Evolutionary conservation across 2,329 filamentous ascomycete genomes (phyloP), one percentile per base, ranked within the genome.

Genomic region (Ascochyta koolunga): DNA sequence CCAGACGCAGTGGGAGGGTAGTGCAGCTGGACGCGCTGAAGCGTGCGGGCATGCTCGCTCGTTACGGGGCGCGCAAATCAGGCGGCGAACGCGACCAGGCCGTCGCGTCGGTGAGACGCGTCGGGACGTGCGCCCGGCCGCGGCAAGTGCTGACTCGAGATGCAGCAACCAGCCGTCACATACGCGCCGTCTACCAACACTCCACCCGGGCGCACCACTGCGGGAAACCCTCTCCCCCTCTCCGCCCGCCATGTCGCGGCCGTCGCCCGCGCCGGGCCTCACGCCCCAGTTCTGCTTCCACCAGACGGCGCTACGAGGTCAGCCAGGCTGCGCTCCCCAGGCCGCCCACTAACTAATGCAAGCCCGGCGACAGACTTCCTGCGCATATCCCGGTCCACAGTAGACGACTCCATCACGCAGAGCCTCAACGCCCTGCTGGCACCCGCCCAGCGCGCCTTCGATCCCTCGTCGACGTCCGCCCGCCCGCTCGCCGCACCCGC

Each of bases 371-470:
- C 69, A 96, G 95, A 96, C 74, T 99, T 99, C 74, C 83, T 99
- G 19, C 89, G 92, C 33, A 76, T 95, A 61, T 97, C 93, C 9
- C 87, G 95, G 60, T 82, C 86, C 46, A 86, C 89, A 41, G 88
- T 97, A 68, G 95, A 99, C 77, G 95, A 99, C 76, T 91, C 90
- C 38, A 98, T 99, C 69, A 86, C 87, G 0, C 93, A 96, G 70
- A 93, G 96, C 68, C 85, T 99, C 57, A 98, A 98, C 79, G 91
- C 91, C 1, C 83, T 98, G 32, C 79, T 91, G 38, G 93, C 89
- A 0, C 93, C 93, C 0, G 83, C 90, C 11, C 79, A 81, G 38
- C 76, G 77, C 33, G 86, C 86, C 15, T 98, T 96, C 76, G 89
- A 96, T 70, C 90, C 93, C 1, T 78, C 82, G 0, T 93, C 90